These are phyloP conservation scores for Globisporangium nagaii DNA, from an alignment of 352 stramenopile species.

Conservation along the genomic window DNA sequence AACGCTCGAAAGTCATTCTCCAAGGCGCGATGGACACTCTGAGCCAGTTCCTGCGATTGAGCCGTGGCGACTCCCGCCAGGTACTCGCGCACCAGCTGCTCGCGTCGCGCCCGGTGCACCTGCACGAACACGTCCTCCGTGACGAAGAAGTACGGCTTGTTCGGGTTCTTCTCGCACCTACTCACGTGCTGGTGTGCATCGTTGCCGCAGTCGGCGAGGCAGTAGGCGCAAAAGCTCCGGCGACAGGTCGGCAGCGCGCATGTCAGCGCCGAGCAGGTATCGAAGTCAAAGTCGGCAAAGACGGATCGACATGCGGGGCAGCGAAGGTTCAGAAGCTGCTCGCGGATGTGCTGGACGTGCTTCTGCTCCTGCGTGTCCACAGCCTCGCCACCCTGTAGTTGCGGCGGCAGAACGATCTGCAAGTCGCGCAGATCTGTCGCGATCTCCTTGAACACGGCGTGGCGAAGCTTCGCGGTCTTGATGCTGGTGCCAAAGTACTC, in stretches of 20 bases:
- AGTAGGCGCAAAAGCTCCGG: conserved; percentile 19
- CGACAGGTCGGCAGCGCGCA: conserved; percentile 16
- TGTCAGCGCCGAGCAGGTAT: conserved; percentile 21
- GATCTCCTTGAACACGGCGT: conserved; percentile 2
- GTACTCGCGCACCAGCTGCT: too few relatives aligned
- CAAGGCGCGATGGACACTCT: too few relatives aligned
- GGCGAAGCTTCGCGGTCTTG: neutral
- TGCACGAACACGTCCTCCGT: conserved; percentile 14
- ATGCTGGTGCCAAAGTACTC: conserved; percentile 5
- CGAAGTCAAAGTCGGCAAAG: conserved; percentile 25
- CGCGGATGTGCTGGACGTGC: conserved; percentile 15
- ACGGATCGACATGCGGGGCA: conserved; percentile 17
- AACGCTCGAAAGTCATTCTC: too few relatives aligned
- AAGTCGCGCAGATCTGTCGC: conserved; percentile 9
- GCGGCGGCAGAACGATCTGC: neutral
- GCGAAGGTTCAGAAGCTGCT: conserved; percentile 16
- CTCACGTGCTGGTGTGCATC: conserved; percentile 19
- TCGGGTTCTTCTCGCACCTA: conserved; percentile 14
- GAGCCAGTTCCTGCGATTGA: too few relatives aligned
- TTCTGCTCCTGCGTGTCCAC: neutral
- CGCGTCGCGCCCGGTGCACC: conserved; percentile 15
- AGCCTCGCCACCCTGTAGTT: neutral
- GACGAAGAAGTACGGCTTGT: conserved; percentile 19
- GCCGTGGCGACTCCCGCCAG: too few relatives aligned
- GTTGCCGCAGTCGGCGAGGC: conserved; percentile 12